Conservation (phyloP, 2,329 filamentous ascomycete species). For the Alternaria postmessia region DNA sequence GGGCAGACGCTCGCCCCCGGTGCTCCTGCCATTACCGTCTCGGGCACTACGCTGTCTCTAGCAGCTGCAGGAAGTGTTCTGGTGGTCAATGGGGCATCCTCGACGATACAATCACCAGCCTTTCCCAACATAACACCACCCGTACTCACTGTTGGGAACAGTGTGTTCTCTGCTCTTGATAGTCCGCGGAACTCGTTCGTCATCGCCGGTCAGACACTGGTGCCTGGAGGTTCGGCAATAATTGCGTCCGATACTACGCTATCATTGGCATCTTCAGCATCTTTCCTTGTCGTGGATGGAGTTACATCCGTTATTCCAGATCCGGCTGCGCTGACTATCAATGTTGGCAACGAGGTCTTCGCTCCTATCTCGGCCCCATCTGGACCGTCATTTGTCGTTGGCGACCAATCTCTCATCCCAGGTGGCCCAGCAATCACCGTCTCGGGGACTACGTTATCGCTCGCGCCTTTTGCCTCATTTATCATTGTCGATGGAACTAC, state of each 20-base stretch:
- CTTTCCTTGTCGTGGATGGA: slow-evolving; percentile 45
- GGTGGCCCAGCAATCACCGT: slow-evolving; percentile 44
- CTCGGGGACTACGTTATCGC: slow-evolving; percentile 42
- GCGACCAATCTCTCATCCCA: slow-evolving; percentile 47
- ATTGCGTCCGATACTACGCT: slow-evolving; percentile 43
- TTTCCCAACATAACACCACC: slow-evolving; percentile 27
- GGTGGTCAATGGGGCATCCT: slow-evolving; percentile 45
- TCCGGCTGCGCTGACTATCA: slow-evolving; percentile 33
- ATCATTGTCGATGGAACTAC: slow-evolving; percentile 45
- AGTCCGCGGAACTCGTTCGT: slow-evolving; percentile 46
- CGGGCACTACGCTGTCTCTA: slow-evolving; percentile 45
- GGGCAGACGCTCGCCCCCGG: slow-evolving; percentile 50
- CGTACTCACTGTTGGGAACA: slow-evolving; percentile 21
- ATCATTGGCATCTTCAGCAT: slow-evolving; percentile 37
- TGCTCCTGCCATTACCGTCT: slow-evolving; percentile 43
- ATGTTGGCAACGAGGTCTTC: slow-evolving; percentile 38
- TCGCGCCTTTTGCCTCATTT: slow-evolving; percentile 35
- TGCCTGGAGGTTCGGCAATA: slow-evolving; percentile 43
- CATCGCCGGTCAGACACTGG: slow-evolving; percentile 50
- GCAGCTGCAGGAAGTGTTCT: slow-evolving; percentile 34
- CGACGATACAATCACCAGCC: slow-evolving; percentile 42
- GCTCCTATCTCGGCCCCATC: slow-evolving; percentile 33
- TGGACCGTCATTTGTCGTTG: slow-evolving; percentile 49
- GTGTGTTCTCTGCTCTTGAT: slow-evolving; percentile 34
- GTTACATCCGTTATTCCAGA: slow-evolving; percentile 43